Percentiles rank a stretch among this genome's conserved stretches.
These are phyloP conservation scores for Cyamopsis tetragonoloba DNA, from an alignment of 306 rosid species.

Conservation along the genomic window DNA sequence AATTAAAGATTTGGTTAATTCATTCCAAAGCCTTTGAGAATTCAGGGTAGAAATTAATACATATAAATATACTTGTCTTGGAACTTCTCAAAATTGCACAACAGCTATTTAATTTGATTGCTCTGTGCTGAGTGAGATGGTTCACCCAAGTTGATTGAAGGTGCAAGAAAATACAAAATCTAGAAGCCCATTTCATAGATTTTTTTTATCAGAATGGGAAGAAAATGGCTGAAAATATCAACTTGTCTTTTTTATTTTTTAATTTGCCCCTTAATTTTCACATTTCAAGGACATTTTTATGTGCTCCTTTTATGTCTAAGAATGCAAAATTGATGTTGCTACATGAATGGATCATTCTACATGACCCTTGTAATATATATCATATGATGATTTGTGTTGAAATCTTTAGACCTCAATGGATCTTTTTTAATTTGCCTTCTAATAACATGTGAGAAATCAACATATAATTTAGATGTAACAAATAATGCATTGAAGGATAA, in stretches of 20 bases:
- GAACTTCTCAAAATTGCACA: slow-evolving; percentile 1
- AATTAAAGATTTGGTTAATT: background rate
- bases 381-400: slow-evolving; percentile 11
- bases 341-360: background rate
- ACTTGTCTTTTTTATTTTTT: background rate
- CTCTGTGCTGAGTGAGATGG: slow-evolving; percentile 19
- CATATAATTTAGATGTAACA: background rate
- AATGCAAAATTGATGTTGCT: background rate
- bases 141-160: slow-evolving; percentile 11
- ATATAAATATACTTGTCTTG: background rate
- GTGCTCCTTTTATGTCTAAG: background rate
- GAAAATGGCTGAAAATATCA: slow-evolving; percentile 25
- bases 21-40: background rate
- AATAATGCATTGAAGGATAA: background rate
- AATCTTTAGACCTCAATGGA: background rate
- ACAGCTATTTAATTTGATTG: background rate
- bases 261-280: too few relatives aligned
- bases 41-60: background rate
- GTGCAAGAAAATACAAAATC: slow-evolving; percentile 3
- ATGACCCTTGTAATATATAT: background rate
- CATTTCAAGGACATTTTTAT: background rate
- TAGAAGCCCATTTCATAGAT: slow-evolving; percentile 23
- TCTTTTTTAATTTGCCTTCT: background rate
- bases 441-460: background rate
- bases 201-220: slow-evolving; percentile 32